Percentiles rank a stretch among this genome's conserved stretches.
Evolutionary conservation across 164 flowering plant species (phyloP).

Genomic region (Nymphaea colorata): DNA sequence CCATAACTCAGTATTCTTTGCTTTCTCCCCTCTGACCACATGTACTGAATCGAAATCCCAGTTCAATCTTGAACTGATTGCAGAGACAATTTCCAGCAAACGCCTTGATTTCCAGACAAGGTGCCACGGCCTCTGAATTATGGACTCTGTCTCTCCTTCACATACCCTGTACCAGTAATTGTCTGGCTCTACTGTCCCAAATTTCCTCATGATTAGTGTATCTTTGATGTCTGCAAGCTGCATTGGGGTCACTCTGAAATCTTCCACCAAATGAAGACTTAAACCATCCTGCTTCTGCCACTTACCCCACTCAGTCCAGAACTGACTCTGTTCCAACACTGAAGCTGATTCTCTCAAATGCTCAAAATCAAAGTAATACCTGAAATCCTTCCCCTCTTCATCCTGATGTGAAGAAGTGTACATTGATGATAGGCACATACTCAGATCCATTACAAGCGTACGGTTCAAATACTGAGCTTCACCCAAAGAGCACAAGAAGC

Average conservation of each 20-base stretch:
- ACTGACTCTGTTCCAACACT: conserved; percentile 62
- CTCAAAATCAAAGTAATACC: conserved; percentile 90
- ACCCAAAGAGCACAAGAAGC: conserved; percentile 83
- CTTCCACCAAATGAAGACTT: conserved; percentile 65
- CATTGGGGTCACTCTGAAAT: conserved; percentile 67
- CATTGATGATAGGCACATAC: conserved; percentile 59
- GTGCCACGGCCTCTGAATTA: conserved; percentile 85
- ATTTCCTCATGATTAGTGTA: conserved; percentile 76
- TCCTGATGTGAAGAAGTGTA: conserved; percentile 55
- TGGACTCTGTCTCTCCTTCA: conserved; percentile 83
- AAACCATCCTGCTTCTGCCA: conserved; percentile 61
- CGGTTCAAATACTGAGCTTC: conserved; percentile 91
- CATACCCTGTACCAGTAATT: conserved; percentile 95
- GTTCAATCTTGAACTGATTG: conserved; percentile 15
- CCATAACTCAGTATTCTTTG: conserved; percentile 29
- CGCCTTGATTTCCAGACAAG: conserved; percentile 67
- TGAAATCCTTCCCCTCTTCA: conserved; percentile 90
- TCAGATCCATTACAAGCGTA: conserved; percentile 74
- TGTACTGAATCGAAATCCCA: conserved; percentile 83
- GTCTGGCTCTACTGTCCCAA: conserved; percentile 63
- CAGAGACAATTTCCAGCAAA: conserved; percentile 24
- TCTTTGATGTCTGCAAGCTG: conserved; percentile 51
- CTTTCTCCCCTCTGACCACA: conserved; percentile 80
- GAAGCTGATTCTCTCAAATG: conserved; percentile 73
- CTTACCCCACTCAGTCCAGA: conserved; percentile 70